These are phyloP conservation scores for Phytophthora gonapodyides DNA, from an alignment of 352 stramenopile species.

Conservation along the genomic window DNA sequence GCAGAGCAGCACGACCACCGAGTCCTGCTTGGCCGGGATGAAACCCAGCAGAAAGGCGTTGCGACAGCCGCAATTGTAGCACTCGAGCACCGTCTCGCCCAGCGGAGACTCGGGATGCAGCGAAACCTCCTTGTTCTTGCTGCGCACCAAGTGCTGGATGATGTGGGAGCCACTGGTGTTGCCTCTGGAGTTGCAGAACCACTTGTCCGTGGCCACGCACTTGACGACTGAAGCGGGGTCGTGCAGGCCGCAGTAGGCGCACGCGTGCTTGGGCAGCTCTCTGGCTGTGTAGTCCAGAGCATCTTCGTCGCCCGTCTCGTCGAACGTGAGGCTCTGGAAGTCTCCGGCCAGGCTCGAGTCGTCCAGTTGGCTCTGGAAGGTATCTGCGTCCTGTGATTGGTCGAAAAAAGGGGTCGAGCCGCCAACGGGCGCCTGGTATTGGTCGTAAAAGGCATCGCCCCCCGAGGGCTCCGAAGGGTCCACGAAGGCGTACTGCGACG, in stretches of 20 bases:
- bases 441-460: slow-evolving; percentile 63
- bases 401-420: slow-evolving; percentile 31
- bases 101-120: slow-evolving; percentile 96
- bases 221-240: slow-evolving; percentile 96
- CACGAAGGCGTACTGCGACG: slow-evolving; percentile 69
- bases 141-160: slow-evolving; percentile 98
- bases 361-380: slow-evolving; percentile 53
- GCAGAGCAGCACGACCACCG: slow-evolving; percentile 98
- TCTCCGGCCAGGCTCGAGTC: slow-evolving; percentile 46
- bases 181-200: slow-evolving; percentile 98
- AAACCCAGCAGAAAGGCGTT: slow-evolving; percentile 99
- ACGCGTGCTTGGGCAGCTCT: slow-evolving; percentile 92
- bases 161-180: slow-evolving; percentile 96
- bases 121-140: slow-evolving; percentile 90
- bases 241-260: slow-evolving; percentile 97
- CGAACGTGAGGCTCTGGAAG: slow-evolving; percentile 71
- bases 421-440: slow-evolving; percentile 44
- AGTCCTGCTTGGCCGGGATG: slow-evolving; percentile 96
- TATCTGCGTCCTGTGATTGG: slow-evolving; percentile 27
- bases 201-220: slow-evolving; percentile 96
- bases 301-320: slow-evolving; percentile 75
- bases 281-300: slow-evolving; percentile 65
- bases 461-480: slow-evolving; percentile 53
- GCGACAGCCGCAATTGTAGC: slow-evolving; percentile 98
- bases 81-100: slow-evolving; percentile 98